A percentile compares a stretch with the other conserved stretches of the same genome.
Conservation (phyloP, 192 early-diverging fungal species). For the Coemansia sp. region DNA sequence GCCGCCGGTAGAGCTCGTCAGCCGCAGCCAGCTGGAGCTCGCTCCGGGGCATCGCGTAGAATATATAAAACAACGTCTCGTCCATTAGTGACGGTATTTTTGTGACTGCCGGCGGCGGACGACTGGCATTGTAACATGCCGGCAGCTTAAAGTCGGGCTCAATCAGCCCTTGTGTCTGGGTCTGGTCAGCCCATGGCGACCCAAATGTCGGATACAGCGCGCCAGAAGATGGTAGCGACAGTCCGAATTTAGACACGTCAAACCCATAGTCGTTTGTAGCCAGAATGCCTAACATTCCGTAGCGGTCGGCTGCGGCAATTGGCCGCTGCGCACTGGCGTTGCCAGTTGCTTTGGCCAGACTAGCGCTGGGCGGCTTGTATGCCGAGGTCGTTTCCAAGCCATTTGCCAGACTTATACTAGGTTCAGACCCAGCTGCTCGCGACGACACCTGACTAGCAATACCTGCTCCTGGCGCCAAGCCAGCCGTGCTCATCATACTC, state of each 20-base stretch:
- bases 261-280: constrained; percentile 84
- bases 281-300: constrained; percentile 84
- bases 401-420: constrained; percentile 14
- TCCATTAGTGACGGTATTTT: constrained; percentile 76
- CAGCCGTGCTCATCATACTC: constrained; percentile 5
- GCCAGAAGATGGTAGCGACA: constrained; percentile 70
- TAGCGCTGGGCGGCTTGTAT: constrained; percentile 33
- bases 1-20: constrained; percentile 88
- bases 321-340: constrained; percentile 16
- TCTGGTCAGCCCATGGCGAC: constrained; percentile 83
- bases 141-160: constrained; percentile 87
- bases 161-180: constrained; percentile 60
- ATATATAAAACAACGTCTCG: constrained; percentile 97
- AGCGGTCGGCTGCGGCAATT: constrained; percentile 57
- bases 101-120: constrained; percentile 67
- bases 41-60: constrained; percentile 95
- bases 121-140: constrained; percentile 77
- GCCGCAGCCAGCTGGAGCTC: constrained; percentile 89
- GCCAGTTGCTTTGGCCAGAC: constrained; percentile 23
- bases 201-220: constrained; percentile 85
- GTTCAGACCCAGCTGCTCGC: constrained; percentile 9
- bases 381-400: constrained; percentile 31
- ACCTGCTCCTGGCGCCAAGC: constrained; percentile 20
- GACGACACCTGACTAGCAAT: constrained; percentile 17
- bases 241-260: constrained; percentile 85